These are phyloP conservation scores for Colletotrichum musicola DNA, from an alignment of 2,329 filamentous ascomycete species.

Conservation along the genomic window DNA sequence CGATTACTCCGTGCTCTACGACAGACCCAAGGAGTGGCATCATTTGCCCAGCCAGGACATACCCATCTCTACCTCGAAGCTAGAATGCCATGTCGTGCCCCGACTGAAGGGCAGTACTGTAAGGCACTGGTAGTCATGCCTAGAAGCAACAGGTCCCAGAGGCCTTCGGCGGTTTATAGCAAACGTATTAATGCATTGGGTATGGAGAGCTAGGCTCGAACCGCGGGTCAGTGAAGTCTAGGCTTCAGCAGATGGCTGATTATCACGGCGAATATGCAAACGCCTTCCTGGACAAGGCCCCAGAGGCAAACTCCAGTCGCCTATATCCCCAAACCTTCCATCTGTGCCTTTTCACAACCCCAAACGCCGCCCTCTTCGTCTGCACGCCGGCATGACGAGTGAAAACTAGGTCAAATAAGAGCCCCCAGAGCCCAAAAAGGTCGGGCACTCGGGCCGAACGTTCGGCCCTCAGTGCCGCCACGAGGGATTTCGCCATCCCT, in stretches of 20 bases:
- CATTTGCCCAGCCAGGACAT: too few relatives aligned
- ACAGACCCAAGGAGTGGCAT: too few relatives aligned
- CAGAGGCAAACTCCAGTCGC: conserved; percentile 25
- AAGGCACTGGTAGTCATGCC: too few relatives aligned
- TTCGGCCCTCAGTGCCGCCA: background rate
- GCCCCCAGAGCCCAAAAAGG: conserved; percentile 31
- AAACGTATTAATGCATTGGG: conserved; percentile 6
- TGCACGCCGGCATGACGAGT: background rate
- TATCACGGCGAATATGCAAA: conserved; percentile 32
- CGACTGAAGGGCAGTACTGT: too few relatives aligned
- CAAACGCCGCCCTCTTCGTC: conserved; percentile 30
- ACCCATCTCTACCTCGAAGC: too few relatives aligned
- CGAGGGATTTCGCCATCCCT: background rate
- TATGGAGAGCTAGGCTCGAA: background rate
- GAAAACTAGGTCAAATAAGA: conserved; percentile 10
- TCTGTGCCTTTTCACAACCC: too few relatives aligned
- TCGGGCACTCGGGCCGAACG: background rate
- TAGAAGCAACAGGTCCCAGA: too few relatives aligned
- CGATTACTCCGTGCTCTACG: too few relatives aligned
- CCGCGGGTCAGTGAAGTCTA: conserved; percentile 7
- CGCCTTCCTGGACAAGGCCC: background rate
- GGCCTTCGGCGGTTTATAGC: background rate
- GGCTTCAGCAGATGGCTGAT: conserved; percentile 2
- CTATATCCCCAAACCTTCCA: conserved; percentile 27
- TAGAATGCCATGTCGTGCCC: too few relatives aligned